Conservation (phyloP, 2,329 filamentous ascomycete species). For the Aspergillus sp. region DNA sequence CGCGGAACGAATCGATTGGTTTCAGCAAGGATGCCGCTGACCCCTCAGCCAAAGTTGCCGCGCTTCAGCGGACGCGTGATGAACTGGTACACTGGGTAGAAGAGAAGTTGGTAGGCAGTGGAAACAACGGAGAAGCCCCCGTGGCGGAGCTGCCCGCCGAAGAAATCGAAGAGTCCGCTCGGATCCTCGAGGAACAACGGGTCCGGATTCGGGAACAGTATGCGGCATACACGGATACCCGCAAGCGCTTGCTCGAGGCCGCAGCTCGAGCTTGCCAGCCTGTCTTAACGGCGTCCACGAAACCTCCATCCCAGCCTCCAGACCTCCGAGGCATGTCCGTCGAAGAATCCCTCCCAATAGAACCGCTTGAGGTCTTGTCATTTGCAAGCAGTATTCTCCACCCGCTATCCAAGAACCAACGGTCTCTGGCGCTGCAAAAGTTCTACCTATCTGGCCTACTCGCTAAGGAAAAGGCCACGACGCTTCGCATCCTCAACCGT, state of each 20-base stretch:
- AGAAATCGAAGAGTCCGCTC: conserved; percentile 36
- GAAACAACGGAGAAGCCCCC: conserved; percentile 34
- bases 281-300: conserved; percentile 29
- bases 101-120: conserved; percentile 48
- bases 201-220: conserved; percentile 42
- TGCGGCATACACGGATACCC: conserved; percentile 40
- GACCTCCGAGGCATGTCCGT: conserved; percentile 20
- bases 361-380: conserved; percentile 36
- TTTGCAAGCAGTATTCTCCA: conserved; percentile 38
- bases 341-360: conserved; percentile 26
- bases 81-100: conserved; percentile 58
- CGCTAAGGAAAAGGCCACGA: conserved; percentile 43
- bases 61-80: conserved; percentile 51
- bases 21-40: conserved; percentile 8
- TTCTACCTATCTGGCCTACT: conserved; percentile 43
- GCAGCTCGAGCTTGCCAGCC: conserved; percentile 43
- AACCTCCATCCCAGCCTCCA: conserved; percentile 23
- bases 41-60: conserved; percentile 34
- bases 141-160: conserved; percentile 34
- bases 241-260: conserved; percentile 40
- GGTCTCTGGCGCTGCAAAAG: conserved; percentile 42
- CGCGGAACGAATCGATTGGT: conserved; percentile 24
- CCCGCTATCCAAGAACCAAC: conserved; percentile 42
- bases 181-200: conserved; percentile 37
- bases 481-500: conserved; percentile 43